These are phyloP conservation scores for Fusarium avenaceum DNA, from an alignment of 2,329 filamentous ascomycete species.

Conservation along the genomic window DNA sequence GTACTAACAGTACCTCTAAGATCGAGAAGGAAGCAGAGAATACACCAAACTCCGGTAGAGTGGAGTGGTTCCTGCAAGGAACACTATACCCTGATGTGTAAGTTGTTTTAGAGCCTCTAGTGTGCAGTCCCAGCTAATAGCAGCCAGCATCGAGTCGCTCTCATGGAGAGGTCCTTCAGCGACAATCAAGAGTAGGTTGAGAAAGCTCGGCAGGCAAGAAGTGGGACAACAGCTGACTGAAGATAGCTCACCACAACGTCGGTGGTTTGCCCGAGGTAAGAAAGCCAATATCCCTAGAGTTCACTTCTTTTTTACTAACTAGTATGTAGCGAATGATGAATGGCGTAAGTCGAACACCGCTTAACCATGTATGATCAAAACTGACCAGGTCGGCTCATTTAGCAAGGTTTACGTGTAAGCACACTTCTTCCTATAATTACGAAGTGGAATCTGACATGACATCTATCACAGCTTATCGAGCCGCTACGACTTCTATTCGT, in stretches of 20 bases:
- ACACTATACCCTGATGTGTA: slow-evolving; percentile 72
- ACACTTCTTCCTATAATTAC: background rate
- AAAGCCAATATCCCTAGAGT: too few species aligned
- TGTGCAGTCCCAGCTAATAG: slow-evolving; percentile 1
- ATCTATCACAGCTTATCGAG: slow-evolving; percentile 18
- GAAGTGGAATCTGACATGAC: background rate
- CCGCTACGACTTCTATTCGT: slow-evolving; percentile 41
- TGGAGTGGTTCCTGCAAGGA: slow-evolving; percentile 90
- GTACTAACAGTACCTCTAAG: slow-evolving; percentile 39
- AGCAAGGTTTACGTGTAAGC: slow-evolving; percentile 27
- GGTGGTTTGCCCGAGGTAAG: slow-evolving; percentile 37
- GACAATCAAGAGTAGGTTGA: slow-evolving; percentile 61
- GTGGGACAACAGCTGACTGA: background rate
- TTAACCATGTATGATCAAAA: slow-evolving; percentile 4
- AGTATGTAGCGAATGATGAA: slow-evolving; percentile 25
- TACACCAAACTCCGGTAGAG: slow-evolving; percentile 64
- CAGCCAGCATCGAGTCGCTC: slow-evolving; percentile 45
- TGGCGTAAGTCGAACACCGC: slow-evolving; percentile 15
- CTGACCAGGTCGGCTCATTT: slow-evolving; percentile 8
- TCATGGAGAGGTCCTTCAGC: slow-evolving; percentile 57
- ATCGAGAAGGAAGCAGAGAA: slow-evolving; percentile 80
- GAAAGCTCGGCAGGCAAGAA: too few species aligned
- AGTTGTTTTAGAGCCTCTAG: too few species aligned
- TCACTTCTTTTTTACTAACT: slow-evolving; percentile 4
- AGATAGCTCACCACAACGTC: slow-evolving; percentile 37